Base-by-base conservation (phyloP, 805 yeast genomes). In the Vanderwaltozyma polyspora region DNA sequence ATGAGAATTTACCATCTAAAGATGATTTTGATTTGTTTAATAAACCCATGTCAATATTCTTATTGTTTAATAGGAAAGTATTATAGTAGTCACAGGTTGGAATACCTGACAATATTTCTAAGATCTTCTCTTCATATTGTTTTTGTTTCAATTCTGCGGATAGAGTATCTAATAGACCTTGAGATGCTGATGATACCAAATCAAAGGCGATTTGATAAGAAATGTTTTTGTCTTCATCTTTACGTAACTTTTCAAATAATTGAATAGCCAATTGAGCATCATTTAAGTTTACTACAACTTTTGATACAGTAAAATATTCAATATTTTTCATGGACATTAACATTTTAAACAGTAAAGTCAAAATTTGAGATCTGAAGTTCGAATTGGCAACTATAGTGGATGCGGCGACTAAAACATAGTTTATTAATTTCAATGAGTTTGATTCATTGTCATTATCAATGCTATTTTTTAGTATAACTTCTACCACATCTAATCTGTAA, bases 151-250 rank as follows among this genome's bases (percentile, higher is more conserved):
- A 52, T 7, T 66, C 64, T 27, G 67, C 63, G 18, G 68, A 59
- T 6, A 78, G 67, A 30, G 64, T 68, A 36, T 75, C 79, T 38
- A 87, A 67, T 44, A 91, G 68, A 52, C 84, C 93, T 63, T 89
- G 97, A 6, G 95, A 74, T 0, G 95, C 95, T 12, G 93, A 77
- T 35, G 76, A 77, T 6, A 87, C 96, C 39, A 91, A 70, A 57
- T 91, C 98, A 57, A 91, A 91, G 1, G 96, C 96, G 35, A 89
- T 83, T 65, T 91, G 98, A 59, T 75, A 83, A 3, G 94, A 94
- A 39, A 81, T 67, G 42, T 75, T 66, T 31, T 67, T 71, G 32
- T 67, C 59, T n/a, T 64, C 59, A 10, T 52, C 57, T 3, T 54
- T 42, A 4, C 51, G 47, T 27, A 84, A 51, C 39, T 70, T 70